These are phyloP conservation scores for Heracleum sosnowskyi DNA, from an alignment of 129 eudicot genomes.

Conservation along the genomic window DNA sequence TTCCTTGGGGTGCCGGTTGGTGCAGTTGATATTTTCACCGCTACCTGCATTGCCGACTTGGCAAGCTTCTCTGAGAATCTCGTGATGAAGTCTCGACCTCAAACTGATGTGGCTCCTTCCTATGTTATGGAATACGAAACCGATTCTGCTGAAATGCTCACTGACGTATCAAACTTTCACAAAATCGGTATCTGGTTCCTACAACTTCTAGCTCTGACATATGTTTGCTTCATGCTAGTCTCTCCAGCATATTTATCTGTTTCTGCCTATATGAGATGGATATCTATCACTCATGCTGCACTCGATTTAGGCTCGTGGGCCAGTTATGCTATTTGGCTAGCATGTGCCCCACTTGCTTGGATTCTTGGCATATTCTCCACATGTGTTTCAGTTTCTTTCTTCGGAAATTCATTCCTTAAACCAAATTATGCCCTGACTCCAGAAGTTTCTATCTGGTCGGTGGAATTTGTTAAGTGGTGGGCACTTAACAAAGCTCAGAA, in stretches of 20 bases:
- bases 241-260: conserved; percentile 56
- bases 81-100: conserved; percentile 52
- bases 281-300: conserved; percentile 13
- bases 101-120: conserved; percentile 18
- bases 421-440: conserved; percentile 69
- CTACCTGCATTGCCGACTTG: conserved; percentile 71
- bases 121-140: conserved; percentile 24
- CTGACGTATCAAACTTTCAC: conserved; percentile 40
- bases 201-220: conserved; percentile 51
- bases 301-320: conserved; percentile 17
- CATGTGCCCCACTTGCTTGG: conserved; percentile 71
- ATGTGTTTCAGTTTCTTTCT: conserved; percentile 46
- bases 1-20: conserved; percentile 76
- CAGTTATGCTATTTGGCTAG: conserved; percentile 34
- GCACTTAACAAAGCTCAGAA: conserved; percentile 82
- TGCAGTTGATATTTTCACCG: conserved; percentile 78
- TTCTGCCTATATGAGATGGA: conserved; percentile 33
- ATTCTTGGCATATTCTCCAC: conserved; percentile 59
- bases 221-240: conserved; percentile 47
- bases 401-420: conserved; percentile 65
- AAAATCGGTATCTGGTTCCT: conserved; percentile 40
- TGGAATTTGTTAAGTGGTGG: conserved; percentile 83
- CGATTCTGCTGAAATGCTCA: conserved; percentile 24
- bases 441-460: conserved; percentile 61
- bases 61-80: conserved; percentile 64